Evolutionary conservation across 306 rosid genomes (phyloP), one percentile per base, ranked within the genome.

Genomic region (Calophaca sinica): DNA sequence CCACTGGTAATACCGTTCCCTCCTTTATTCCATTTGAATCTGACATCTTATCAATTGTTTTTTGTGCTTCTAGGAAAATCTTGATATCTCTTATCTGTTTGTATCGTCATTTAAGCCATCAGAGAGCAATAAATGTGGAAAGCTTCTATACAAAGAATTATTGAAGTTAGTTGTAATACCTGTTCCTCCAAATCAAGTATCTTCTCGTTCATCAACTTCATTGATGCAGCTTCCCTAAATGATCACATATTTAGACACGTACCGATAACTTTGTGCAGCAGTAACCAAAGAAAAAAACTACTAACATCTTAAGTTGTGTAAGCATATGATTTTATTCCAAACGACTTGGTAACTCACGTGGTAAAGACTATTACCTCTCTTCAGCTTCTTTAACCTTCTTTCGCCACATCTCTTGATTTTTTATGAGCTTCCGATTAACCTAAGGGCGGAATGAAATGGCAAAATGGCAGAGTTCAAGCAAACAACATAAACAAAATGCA

Each of bases 111-210:
- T 42, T 46, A 67, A 70, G 64, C 13, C 39, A 14, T 80, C 42
- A 89, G 33, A 59, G 46, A 76, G 49, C 51, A 32, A 14, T 35
- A 63, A 35, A 38, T 9, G 49, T 39, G 65, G 32, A 53, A 49
- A 65, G 62, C 42, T 36, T 60, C 7, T 52, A 62, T 5, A 48
- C 31, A 45, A 66, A n/a, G 66, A 77, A 77, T 28, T 33, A 49
- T 45, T 72, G 6, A 76, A 68, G 35, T 69, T 59, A 13, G 62
- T 3, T 64, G 84, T 20, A 31, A 72, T 85, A 92, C 97, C 97
- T 92, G 97, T 86, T 94, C 99, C 86, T 92, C 96, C 82, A 92
- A 77, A 87, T 94, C 97, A 62, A 74, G 80, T 57, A 85, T 83
- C 78, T 60, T 85, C 70, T 86, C 96, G 12, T 90, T 86, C 81